Evolutionary conservation across 2,329 filamentous ascomycete species (phyloP), one percentile per base, ranked within the genome.

Genomic region (Acrocalymma vagum): DNA sequence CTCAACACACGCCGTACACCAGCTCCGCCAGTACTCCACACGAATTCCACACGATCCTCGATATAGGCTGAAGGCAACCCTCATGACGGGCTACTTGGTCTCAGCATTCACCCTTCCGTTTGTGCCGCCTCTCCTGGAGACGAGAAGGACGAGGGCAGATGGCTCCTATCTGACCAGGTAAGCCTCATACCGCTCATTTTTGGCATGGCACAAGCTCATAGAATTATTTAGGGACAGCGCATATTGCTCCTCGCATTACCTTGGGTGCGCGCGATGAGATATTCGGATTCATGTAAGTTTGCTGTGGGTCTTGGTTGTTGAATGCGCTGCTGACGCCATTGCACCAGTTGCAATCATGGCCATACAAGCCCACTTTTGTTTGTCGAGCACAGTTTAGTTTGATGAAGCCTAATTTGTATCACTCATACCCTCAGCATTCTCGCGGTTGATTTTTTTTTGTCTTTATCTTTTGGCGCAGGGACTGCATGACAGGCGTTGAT

Each of bases 81-180:
- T 70, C 9, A 66, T 67, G 49, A 70, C 64, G 1, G 59, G 60
- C 9, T 72, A 72, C 30, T 58, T 72, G 2, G 62, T 68, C 5
- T 62, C 57, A 4, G 70, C 67, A 10, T 67, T 72, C 21, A 67
- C 69, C 3, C 53, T 72, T 6, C 70, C 70, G 0, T 72, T 72
- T 45, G 64, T 72, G 22, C 69, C 67, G 15, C 67, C 70, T 16
- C 59, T 70, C 20, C 38, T 72, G 14, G 68, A 71, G 51, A 69
- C 62, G 2, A 45, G 65, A 36, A 53, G 67, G 31, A 58, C 65
- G 1, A 70, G 58, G 50, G 59, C 60, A 6, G 70, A 72, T 50
- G 70, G 69, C 1, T 53, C 55, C 6, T 62, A 67, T 48, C 34
- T 67, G 48, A 72, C 65, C 17, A 65, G 63, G 69, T 72, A 48